Conservation (phyloP, 2,329 filamentous ascomycete species). For the Fusarium chaquense region DNA sequence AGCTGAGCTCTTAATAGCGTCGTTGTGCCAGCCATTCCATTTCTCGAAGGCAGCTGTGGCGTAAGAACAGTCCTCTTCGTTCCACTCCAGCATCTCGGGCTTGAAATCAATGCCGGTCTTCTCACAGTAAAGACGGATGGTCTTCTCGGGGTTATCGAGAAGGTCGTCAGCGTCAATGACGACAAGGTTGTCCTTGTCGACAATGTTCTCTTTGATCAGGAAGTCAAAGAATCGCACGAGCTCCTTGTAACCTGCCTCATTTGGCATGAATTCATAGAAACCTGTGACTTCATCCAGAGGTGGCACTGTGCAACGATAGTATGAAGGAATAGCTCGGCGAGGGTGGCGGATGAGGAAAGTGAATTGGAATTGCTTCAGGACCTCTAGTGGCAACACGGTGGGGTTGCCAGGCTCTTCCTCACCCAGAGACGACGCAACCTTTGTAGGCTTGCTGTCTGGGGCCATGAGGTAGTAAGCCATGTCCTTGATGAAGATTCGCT, state of each 20-base stretch:
- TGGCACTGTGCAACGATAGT: slow-evolving; percentile 93
- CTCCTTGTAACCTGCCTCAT: slow-evolving; percentile 91
- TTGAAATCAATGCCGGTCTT: slow-evolving; percentile 82
- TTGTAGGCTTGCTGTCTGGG: slow-evolving; percentile 74
- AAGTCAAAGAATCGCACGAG: slow-evolving; percentile 90
- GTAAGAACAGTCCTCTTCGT: slow-evolving; percentile 77
- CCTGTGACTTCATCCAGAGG: slow-evolving; percentile 85
- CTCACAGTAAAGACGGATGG: slow-evolving; percentile 83
- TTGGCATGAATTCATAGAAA: slow-evolving; percentile 87
- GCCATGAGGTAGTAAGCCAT: slow-evolving; percentile 94
- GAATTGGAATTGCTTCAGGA: slow-evolving; percentile 88
- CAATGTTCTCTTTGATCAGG: slow-evolving; percentile 73
- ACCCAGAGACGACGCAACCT: slow-evolving; percentile 83
- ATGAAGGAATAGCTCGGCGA: slow-evolving; percentile 90
- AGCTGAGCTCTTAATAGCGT: slow-evolving; percentile 85
- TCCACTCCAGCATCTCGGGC: slow-evolving; percentile 86
- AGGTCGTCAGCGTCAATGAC: slow-evolving; percentile 95
- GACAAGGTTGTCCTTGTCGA: slow-evolving; percentile 81
- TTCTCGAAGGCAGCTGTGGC: slow-evolving; percentile 89
- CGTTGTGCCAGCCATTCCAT: slow-evolving; percentile 97
- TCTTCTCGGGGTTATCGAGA: slow-evolving; percentile 82
- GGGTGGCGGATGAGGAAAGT: slow-evolving; percentile 97
- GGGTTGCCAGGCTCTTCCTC: slow-evolving; percentile 78
- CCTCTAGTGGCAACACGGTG: slow-evolving; percentile 80
- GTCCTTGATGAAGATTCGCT: slow-evolving; percentile 97